These are phyloP conservation scores for Candida neerlandica DNA, from an alignment of 1,139 yeast species.

Conservation along the genomic window DNA sequence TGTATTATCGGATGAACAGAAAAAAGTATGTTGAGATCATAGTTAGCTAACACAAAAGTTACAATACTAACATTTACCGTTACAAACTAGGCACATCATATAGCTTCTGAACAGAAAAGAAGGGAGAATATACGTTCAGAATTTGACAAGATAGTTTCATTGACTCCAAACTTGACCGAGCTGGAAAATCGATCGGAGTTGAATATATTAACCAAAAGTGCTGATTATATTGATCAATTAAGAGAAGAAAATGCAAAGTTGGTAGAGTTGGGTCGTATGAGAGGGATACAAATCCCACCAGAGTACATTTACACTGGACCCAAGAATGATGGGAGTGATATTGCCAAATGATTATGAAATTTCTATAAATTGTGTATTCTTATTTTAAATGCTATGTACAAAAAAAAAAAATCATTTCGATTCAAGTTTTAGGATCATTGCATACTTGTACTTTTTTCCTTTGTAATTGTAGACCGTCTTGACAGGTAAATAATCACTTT, in stretches of 20 bases:
- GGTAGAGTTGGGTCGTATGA: slow-evolving; percentile 34
- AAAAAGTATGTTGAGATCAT: slow-evolving; percentile 35
- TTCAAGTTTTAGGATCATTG: slow-evolving; percentile 26
- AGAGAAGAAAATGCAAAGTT: slow-evolving; percentile 42
- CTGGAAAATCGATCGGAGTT: slow-evolving; percentile 50
- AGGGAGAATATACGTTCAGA: slow-evolving; percentile 50
- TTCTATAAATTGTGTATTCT: background rate
- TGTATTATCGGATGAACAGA: slow-evolving; percentile 47
- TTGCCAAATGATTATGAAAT: slow-evolving; percentile 14
- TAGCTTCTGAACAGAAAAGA: slow-evolving; percentile 53
- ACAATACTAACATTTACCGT: slow-evolving; percentile 16
- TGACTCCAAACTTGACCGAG: slow-evolving; percentile 45
- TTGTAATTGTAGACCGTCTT: slow-evolving; percentile 21
- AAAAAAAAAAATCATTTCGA: background rate
- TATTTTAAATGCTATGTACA: background rate
- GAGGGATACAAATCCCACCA: slow-evolving; percentile 42
- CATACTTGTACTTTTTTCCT: slow-evolving; percentile 24
- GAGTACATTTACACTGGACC: slow-evolving; percentile 46
- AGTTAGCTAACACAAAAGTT: background rate
- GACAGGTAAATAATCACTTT: slow-evolving; percentile 33
- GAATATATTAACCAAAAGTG: slow-evolving; percentile 48
- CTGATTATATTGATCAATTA: slow-evolving; percentile 47
- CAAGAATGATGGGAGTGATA: slow-evolving; percentile 21
- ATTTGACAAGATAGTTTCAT: slow-evolving; percentile 45
- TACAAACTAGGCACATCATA: slow-evolving; percentile 44